phyloP scores from a whole-genome alignment of 1,139 yeast species.

The Pichia sp. region DNA sequence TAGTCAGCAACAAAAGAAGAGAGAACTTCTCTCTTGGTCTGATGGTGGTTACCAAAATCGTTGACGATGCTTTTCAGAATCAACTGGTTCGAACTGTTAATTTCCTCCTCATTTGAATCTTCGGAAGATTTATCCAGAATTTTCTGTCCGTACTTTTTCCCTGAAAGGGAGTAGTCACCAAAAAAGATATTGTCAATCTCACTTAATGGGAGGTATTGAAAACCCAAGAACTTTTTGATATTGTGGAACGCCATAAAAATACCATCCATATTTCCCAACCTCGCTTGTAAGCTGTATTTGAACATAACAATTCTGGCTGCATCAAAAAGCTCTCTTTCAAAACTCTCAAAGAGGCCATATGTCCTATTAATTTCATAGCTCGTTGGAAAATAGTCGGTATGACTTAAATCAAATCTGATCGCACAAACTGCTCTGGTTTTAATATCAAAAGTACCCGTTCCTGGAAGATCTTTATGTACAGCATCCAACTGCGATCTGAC shows the following conservation, averaged over 20 bases:
- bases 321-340: constrained; percentile 74
- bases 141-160: constrained; percentile 6
- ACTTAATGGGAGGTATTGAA: constrained; percentile 75
- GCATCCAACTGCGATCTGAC: constrained; percentile 93
- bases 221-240: constrained; percentile 76
- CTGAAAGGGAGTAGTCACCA: constrained; percentile 22
- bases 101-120: background rate
- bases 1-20: constrained; percentile 60
- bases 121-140: constrained; percentile 10
- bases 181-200: constrained; percentile 66
- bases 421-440: constrained; percentile 91
- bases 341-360: constrained; percentile 68
- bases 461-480: constrained; percentile 70
- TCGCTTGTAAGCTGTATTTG: constrained; percentile 85
- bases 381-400: constrained; percentile 51
- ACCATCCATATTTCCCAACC: constrained; percentile 97
- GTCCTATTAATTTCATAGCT: constrained; percentile 63
- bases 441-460: constrained; percentile 87
- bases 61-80: constrained; percentile 21
- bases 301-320: constrained; percentile 71
- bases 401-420: constrained; percentile 70
- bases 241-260: constrained; percentile 90
- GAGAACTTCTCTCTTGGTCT: constrained; percentile 29
- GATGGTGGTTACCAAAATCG: constrained; percentile 30
- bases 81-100: constrained; percentile 9